These are phyloP conservation scores for Cokeromyces recurvatus DNA, from an alignment of 371 early-diverging fungal species.

Conservation along the genomic window DNA sequence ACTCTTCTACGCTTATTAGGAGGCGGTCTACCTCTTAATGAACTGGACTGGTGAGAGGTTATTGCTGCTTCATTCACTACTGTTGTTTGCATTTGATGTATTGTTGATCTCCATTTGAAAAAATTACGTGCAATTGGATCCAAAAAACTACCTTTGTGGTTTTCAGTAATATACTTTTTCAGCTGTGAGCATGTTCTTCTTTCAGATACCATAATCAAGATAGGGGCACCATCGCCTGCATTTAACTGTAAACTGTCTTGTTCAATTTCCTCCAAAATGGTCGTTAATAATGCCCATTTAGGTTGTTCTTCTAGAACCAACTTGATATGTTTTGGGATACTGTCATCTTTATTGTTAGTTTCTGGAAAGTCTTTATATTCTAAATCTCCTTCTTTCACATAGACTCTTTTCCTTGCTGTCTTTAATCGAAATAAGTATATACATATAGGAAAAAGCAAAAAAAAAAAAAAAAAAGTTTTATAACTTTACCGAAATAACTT, in stretches of 20 bases:
- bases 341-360: neutral
- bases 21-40: constrained; percentile 34
- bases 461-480: too few relatives aligned
- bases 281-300: constrained; percentile 78
- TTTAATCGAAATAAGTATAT: constrained; percentile 8
- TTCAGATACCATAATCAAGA: constrained; percentile 72
- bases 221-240: constrained; percentile 22
- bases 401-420: constrained; percentile 64
- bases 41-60: neutral
- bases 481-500: constrained; percentile 50
- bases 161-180: constrained; percentile 45
- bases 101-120: constrained; percentile 61
- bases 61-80: neutral
- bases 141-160: constrained; percentile 27
- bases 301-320: constrained; percentile 87
- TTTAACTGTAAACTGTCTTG: constrained; percentile 24
- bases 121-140: constrained; percentile 51
- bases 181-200: constrained; percentile 66
- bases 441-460: too few relatives aligned
- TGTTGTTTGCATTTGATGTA: constrained; percentile 28
- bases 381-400: constrained; percentile 37
- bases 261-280: constrained; percentile 76
- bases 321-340: constrained; percentile 56
- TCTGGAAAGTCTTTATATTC: constrained; percentile 23
- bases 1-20: constrained; percentile 76